Conservation (phyloP, 2,329 filamentous ascomycete species). For the Apiospora hydei region DNA sequence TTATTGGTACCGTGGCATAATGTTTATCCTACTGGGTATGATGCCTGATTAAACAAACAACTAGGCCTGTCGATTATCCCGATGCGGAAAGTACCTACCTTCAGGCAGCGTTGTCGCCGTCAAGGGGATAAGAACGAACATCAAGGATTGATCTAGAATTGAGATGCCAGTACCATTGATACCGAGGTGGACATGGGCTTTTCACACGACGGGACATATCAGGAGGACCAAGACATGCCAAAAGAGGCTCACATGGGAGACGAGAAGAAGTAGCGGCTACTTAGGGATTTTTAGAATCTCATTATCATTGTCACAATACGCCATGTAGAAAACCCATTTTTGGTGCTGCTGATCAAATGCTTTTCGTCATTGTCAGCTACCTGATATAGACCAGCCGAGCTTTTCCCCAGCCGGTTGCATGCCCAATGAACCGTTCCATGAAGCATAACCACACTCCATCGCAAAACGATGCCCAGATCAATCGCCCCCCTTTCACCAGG, state of each 20-base stretch:
- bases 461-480: conserved; percentile 38
- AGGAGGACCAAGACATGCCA: background rate
- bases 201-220: background rate
- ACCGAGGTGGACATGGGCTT: too few species aligned
- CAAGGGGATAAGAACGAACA: too few species aligned
- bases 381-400: conserved; percentile 43
- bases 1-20: too few species aligned
- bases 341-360: conserved; percentile 31
- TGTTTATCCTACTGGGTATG: too few species aligned
- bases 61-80: too few species aligned
- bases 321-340: conserved; percentile 19
- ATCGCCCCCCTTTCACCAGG: conserved; percentile 33
- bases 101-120: too few species aligned
- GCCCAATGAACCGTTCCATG: conserved; percentile 40
- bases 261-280: conserved; percentile 10
- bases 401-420: conserved; percentile 41
- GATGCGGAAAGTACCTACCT: too few species aligned
- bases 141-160: too few species aligned
- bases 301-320: conserved; percentile 22
- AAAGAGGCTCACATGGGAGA: background rate
- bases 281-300: conserved; percentile 19
- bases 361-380: conserved; percentile 42
- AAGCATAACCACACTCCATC: conserved; percentile 41
- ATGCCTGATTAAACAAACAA: too few species aligned
- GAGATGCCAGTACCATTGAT: background rate